phyloP scores from a whole-genome alignment of 2,329 filamentous ascomycete species.

The Decorospora gaudefroyi region DNA sequence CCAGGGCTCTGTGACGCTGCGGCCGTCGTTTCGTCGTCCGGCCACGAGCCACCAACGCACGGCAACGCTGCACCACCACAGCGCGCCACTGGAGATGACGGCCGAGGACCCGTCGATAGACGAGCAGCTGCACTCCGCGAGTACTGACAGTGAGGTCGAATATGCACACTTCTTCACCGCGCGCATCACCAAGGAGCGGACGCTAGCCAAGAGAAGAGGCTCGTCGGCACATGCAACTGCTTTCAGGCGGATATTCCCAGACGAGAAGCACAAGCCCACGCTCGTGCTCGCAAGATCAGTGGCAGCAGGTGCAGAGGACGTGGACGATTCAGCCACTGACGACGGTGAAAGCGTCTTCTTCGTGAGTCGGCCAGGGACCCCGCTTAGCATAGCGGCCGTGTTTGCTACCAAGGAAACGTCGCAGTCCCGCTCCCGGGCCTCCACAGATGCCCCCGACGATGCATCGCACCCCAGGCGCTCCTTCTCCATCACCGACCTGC shows the following conservation, averaged over 20 bases:
- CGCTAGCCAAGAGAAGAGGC: conserved; percentile 49
- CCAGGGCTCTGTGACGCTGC: conserved; percentile 62
- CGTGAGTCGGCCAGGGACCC: conserved; percentile 47
- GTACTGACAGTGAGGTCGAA: conserved; percentile 36
- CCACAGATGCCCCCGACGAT: conserved; percentile 29
- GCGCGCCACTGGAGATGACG: conserved; percentile 39
- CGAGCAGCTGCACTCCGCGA: conserved; percentile 23
- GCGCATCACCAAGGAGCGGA: conserved; percentile 42
- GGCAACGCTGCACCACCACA: conserved; percentile 66
- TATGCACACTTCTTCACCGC: conserved; percentile 48
- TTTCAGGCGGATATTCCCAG: conserved; percentile 52
- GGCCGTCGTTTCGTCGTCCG: conserved; percentile 70
- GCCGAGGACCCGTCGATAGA: conserved; percentile 30
- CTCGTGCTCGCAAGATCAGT: conserved; percentile 55
- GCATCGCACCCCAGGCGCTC: conserved; percentile 50
- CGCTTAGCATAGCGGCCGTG: conserved; percentile 40
- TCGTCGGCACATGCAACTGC: conserved; percentile 46
- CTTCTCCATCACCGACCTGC: conserved; percentile 57
- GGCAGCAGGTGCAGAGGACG: conserved; percentile 37
- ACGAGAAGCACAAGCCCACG: conserved; percentile 53
- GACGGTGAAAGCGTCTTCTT: conserved; percentile 48
- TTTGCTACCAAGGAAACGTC: conserved; percentile 32
- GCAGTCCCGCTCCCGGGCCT: conserved; percentile 20
- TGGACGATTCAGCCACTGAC: conserved; percentile 46
- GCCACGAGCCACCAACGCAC: conserved; percentile 80